Evolutionary conservation across 1,139 yeast genomes (phyloP).

Genomic region (Blastobotrys buckinghamii): DNA sequence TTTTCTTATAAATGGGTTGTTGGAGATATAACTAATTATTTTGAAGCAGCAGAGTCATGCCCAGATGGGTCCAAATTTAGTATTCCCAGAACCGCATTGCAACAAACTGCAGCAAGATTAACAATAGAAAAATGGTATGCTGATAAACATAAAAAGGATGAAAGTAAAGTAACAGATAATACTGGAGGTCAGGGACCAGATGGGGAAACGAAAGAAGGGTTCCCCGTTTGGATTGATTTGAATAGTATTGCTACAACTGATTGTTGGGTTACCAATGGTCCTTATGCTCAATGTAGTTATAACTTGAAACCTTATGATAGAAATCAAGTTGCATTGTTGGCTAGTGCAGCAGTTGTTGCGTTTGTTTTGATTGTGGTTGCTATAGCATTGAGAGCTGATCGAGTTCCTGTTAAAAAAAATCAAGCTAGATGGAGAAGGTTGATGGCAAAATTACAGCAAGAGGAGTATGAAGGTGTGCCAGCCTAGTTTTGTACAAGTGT

Average conservation of each 20-base stretch:
- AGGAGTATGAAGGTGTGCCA: constrained; percentile 62
- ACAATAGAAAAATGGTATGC: constrained; percentile 24
- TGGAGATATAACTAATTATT: constrained; percentile 41
- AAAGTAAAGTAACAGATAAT: not conserved
- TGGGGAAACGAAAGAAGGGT: constrained; percentile 1
- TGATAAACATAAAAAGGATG: not conserved
- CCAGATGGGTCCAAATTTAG: constrained; percentile 48
- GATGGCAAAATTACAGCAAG: constrained; percentile 40
- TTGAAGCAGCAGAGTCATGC: constrained; percentile 47
- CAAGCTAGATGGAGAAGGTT: constrained; percentile 51
- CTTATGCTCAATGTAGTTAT: constrained; percentile 75
- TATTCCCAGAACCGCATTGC: constrained; percentile 51
- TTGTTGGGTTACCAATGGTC: constrained; percentile 88
- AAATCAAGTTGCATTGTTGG: constrained; percentile 56
- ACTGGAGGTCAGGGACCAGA: constrained; percentile 4
- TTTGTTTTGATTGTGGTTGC: constrained; percentile 42
- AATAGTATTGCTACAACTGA: constrained; percentile 68
- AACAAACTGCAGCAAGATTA: constrained; percentile 33
- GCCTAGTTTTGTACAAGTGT: too few relatives aligned
- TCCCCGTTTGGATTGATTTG: constrained; percentile 68
- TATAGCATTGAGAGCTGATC: constrained; percentile 29
- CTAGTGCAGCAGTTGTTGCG: constrained; percentile 61
- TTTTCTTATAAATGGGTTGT: constrained; percentile 44
- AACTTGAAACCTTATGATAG: constrained; percentile 45
- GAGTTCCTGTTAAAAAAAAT: constrained; percentile 50